Base-by-base conservation (phyloP, 768 basidiomycete species). In the Nidularia sp. region DNA sequence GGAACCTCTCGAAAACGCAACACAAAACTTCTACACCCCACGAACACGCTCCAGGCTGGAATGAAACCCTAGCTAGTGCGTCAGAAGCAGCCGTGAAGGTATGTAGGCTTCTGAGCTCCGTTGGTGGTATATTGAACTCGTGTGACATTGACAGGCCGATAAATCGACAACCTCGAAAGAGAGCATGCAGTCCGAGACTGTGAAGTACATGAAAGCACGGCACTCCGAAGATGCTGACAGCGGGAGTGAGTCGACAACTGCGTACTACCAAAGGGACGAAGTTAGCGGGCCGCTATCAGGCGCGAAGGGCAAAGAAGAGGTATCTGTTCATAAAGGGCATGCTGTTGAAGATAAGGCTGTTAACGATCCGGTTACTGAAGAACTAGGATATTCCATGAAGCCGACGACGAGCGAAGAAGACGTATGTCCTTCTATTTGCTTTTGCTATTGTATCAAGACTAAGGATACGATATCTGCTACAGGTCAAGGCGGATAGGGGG, bases 41-140 rank as follows among this genome's bases (percentile, higher is more conserved):
- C 50, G 44, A 13, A n/a, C 57, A 79, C 55, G 84, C 85, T 0
- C 86, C 85, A 2, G 86, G 85, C 1, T 88, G 86, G 86, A 87
- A 87, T 55, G 86, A 88, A 57, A 63, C 66, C 25, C 75, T 88
- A 9, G 86, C 86, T 0, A 77, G 74, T 51, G 55, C 73, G 8
- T 87, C 87, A 2, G 86, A 88, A 65, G 86, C 87, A 3, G 66
- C 70, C 13, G 70, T 87, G 45, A 88, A 88, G 77, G 86, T 80
- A 45, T 46, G 58, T 25, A 5, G 45, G 58, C 18, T 6, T 43
- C 36, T 35, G 34, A 6, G 10, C 31, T 6, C 43, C 34, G 45
- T 32, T 31, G 22, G 31, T 39, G 10, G 13, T 7, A 10, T 36
- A 32, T 42, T 25, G 8, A 4, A n/a, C 46, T 53, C 44, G 56